phyloP scores from a whole-genome alignment of 495 filamentous ascomycete species.

The Podospora comata region DNA sequence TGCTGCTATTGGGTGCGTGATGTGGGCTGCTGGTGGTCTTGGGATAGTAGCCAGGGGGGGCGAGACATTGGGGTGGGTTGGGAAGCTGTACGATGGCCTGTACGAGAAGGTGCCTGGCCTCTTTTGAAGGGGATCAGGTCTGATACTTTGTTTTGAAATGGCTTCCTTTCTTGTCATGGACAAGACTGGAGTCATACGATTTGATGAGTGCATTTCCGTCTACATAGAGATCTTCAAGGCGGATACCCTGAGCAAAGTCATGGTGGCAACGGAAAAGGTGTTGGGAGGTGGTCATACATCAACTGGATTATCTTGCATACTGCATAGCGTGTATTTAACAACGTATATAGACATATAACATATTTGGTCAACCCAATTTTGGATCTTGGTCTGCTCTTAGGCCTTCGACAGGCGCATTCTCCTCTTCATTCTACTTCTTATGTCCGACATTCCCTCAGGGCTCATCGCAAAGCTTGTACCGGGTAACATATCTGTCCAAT shows the following conservation, averaged over 20 bases:
- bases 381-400: background rate
- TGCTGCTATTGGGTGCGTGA: slow-evolving; percentile 50
- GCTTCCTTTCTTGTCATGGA: background rate
- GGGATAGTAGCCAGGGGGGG: slow-evolving; percentile 76
- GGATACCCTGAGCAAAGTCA: background rate
- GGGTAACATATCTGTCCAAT: slow-evolving; percentile 9
- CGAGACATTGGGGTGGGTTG: slow-evolving; percentile 69
- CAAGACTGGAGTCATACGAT: slow-evolving; percentile 1
- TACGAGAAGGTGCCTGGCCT: slow-evolving; percentile 37
- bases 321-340: slow-evolving; percentile 12
- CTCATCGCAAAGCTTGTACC: slow-evolving; percentile 2
- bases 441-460: background rate
- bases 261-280: background rate
- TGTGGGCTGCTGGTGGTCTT: slow-evolving; percentile 80
- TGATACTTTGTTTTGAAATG: background rate
- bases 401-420: background rate
- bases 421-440: background rate
- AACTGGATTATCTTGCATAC: slow-evolving; percentile 11
- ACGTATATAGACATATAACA: slow-evolving; percentile 1
- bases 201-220: slow-evolving; percentile 4
- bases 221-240: background rate
- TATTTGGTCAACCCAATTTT: slow-evolving; percentile 9
- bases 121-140: slow-evolving; percentile 14
- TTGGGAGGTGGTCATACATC: slow-evolving; percentile 11
- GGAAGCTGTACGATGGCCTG: slow-evolving; percentile 66